Conservation (phyloP, 2,329 filamentous ascomycete genomes). For the Raffaelea arxii region DNA sequence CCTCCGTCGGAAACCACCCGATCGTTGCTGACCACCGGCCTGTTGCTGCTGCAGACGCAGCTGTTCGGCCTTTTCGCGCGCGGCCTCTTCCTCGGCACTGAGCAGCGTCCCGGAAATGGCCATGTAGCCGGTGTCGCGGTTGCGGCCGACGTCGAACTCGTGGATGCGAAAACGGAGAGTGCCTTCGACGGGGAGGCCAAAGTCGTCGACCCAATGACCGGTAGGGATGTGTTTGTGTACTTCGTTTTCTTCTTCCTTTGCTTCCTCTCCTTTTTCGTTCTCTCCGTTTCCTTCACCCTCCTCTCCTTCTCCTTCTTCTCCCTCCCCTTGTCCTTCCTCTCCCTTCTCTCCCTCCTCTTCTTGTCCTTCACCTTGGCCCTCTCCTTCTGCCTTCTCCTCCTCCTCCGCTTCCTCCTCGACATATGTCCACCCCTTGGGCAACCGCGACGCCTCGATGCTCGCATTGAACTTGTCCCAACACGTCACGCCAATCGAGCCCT, state of each 20-base stretch:
- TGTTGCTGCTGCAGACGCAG: slow-evolving; percentile 23
- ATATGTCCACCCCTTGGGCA: slow-evolving; percentile 77
- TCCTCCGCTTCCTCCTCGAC: slow-evolving; percentile 32
- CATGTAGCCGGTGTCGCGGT: slow-evolving; percentile 67
- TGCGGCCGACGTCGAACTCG: slow-evolving; percentile 73
- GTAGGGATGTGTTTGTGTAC: too few species aligned
- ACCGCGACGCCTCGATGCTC: slow-evolving; percentile 64
- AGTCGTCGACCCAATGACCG: slow-evolving; percentile 67
- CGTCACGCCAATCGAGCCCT: slow-evolving; percentile 79
- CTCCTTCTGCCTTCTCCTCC: background rate
- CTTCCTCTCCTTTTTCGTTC: slow-evolving; percentile 16
- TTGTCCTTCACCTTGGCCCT: slow-evolving; percentile 3
- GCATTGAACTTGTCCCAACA: slow-evolving; percentile 91
- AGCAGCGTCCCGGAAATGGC: slow-evolving; percentile 87
- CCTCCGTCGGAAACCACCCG: too few species aligned
- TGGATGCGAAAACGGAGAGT: slow-evolving; percentile 68
- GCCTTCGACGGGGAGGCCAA: slow-evolving; percentile 60
- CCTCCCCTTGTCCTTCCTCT: slow-evolving; percentile 18
- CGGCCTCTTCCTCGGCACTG: slow-evolving; percentile 53
- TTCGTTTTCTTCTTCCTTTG: too few species aligned
- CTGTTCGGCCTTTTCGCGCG: slow-evolving; percentile 41
- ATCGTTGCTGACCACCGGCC: slow-evolving; percentile 22
- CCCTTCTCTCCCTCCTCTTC: slow-evolving; percentile 10
- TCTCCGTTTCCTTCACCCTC: too few species aligned
- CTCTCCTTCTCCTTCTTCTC: slow-evolving; percentile 11